Conservation (phyloP, 2,329 filamentous ascomycete genomes). For the Botrytis cinerea region DNA sequence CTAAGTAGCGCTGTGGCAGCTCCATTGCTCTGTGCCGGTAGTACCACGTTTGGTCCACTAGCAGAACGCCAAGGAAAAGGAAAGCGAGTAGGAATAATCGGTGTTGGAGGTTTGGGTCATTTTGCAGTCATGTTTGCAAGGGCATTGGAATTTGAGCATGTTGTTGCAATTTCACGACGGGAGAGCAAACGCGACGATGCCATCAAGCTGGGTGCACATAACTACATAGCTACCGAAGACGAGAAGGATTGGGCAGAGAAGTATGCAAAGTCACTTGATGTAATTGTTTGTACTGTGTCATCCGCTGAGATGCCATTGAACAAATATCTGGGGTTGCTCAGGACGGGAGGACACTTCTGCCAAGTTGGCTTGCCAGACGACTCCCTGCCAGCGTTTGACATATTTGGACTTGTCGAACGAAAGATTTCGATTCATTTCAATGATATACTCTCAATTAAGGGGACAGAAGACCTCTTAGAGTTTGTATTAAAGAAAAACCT, state of each 20-base stretch:
- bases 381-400: slow-evolving; percentile 53
- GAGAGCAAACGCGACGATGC: slow-evolving; percentile 60
- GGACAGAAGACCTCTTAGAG: slow-evolving; percentile 62
- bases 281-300: slow-evolving; percentile 61
- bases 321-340: slow-evolving; percentile 62
- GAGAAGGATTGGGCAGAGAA: slow-evolving; percentile 61
- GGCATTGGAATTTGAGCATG: slow-evolving; percentile 67
- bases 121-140: slow-evolving; percentile 71
- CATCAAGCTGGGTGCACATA: slow-evolving; percentile 60
- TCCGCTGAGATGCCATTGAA: slow-evolving; percentile 61
- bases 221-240: slow-evolving; percentile 53
- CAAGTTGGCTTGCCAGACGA: slow-evolving; percentile 68
- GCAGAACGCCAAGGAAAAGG: slow-evolving; percentile 68
- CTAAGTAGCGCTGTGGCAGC: slow-evolving; percentile 54
- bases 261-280: slow-evolving; percentile 54
- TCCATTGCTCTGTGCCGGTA: slow-evolving; percentile 75
- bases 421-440: slow-evolving; percentile 50
- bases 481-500: slow-evolving; percentile 60
- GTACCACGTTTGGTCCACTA: slow-evolving; percentile 72
- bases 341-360: slow-evolving; percentile 60
- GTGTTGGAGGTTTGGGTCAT: slow-evolving; percentile 68
- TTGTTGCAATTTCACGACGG: slow-evolving; percentile 64
- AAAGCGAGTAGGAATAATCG: slow-evolving; percentile 69
- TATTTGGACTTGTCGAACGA: slow-evolving; percentile 59
- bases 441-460: slow-evolving; percentile 45